These are phyloP conservation scores for Cenococcum geophilum DNA, from an alignment of 495 filamentous ascomycete species.

Conservation along the genomic window DNA sequence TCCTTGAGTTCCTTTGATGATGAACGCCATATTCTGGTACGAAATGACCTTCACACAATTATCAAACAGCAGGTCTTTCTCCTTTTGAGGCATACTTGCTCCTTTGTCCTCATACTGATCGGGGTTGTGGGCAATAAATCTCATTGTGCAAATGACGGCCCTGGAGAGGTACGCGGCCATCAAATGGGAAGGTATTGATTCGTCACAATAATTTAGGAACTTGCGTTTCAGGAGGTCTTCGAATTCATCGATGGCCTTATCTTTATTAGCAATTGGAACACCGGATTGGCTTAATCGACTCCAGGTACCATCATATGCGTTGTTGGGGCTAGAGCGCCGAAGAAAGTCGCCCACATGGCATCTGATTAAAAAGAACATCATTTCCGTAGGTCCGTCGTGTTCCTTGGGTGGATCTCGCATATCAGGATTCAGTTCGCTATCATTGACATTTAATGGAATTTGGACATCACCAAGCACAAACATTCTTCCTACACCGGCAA, in stretches of 20 bases:
- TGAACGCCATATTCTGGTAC: conserved; percentile 19
- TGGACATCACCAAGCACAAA: conserved; percentile 41
- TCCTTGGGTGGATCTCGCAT: conserved; percentile 44
- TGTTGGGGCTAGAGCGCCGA: conserved; percentile 25
- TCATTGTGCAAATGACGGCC: conserved; percentile 21
- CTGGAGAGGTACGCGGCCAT: conserved; percentile 32
- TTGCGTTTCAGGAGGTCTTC: conserved; percentile 45
- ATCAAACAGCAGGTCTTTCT: conserved; percentile 22
- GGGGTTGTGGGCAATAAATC: conserved; percentile 27
- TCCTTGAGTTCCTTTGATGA: conserved; percentile 11
- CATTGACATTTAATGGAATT: conserved; percentile 41
- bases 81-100: conserved; percentile 19
- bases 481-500: conserved; percentile 17
- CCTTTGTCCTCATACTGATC: conserved; percentile 1
- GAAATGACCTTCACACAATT: conserved; percentile 17
- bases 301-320: conserved; percentile 37
- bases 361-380: conserved; percentile 59
- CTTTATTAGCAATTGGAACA: conserved; percentile 46
- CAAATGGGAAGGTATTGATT: conserved; percentile 55
- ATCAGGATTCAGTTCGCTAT: conserved; percentile 41
- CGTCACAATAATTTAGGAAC: conserved; percentile 53
- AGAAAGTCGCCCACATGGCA: conserved; percentile 48
- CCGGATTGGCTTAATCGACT: conserved; percentile 31
- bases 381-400: conserved; percentile 56
- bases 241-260: conserved; percentile 39